Percentiles rank a stretch among this genome's conserved stretches.
phyloP scores from a whole-genome alignment of 305 asterid species.

The Nicotiana rustica region DNA sequence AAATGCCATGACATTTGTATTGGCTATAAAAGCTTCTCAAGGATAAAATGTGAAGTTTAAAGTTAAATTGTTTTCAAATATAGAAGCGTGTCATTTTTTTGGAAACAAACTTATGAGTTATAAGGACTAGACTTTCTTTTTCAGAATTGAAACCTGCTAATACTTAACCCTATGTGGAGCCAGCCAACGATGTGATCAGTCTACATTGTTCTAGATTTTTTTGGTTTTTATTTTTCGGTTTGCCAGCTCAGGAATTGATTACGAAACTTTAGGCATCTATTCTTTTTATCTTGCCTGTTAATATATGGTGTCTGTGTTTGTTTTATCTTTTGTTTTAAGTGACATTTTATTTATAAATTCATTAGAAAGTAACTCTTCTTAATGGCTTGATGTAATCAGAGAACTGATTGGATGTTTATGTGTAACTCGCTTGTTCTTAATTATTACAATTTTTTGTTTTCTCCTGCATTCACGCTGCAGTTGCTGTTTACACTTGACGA shows the following conservation, averaged over 20 bases:
- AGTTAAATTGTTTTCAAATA: background rate
- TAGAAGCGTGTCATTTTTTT: background rate
- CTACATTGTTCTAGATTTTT: background rate
- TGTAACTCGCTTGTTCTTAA: background rate
- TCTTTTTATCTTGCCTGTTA: background rate
- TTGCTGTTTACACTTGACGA: constrained; percentile 41
- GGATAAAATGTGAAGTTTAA: too few relatives aligned
- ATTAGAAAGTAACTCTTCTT: background rate
- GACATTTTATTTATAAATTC: background rate
- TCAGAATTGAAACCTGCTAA: background rate
- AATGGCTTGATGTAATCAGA: background rate
- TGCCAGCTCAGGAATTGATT: background rate
- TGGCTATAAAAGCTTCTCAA: too few relatives aligned
- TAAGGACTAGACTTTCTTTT: background rate
- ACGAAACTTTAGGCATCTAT: background rate
- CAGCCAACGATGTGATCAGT: background rate
- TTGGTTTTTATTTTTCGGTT: background rate
- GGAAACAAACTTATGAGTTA: too few relatives aligned
- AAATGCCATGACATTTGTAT: too few relatives aligned
- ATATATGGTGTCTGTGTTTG: background rate
- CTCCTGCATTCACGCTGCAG: constrained; percentile 44
- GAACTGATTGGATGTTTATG: constrained; percentile 15
- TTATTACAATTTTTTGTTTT: constrained; percentile 28
- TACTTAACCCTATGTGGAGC: background rate
- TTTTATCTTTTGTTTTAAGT: background rate